Base-by-base conservation (phyloP, 2,329 filamentous ascomycete genomes). In the Apiospora hydei region DNA sequence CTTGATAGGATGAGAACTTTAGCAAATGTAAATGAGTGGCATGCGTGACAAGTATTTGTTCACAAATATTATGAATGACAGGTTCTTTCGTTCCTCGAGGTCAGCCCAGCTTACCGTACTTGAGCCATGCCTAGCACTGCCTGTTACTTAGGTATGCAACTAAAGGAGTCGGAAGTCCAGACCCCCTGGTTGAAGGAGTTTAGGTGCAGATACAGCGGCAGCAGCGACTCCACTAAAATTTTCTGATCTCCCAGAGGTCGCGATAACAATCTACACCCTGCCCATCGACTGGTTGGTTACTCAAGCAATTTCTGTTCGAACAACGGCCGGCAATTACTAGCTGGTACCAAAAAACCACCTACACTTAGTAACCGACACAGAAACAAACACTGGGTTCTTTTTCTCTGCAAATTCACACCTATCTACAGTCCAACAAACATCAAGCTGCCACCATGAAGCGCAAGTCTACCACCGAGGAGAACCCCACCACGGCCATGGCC, bases 391-490 rank as follows among this genome's bases (percentile, higher is more conserved):
- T 3, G 8, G 10, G 21, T 30, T 18, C 47, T 14, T 11, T 14
- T 18, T 30, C 7, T 18, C 30, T 41, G 18, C 1, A 57, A 11
- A n/a, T 2, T 26, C 24, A 18, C 10, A 21, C 38, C 14, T 4
- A 38, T 57, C 11, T 24, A n/a, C 67, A 21, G n/a, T 24, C 14
- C 30, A 24, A 16, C 4, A 43, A 46, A 26, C 53, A 76, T 57
- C 8, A 67, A 26, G 21, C 16, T 18, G 67, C 41, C 16, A 69
- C 26, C 47, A 71, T 67, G 71, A 77, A 80, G 73, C 79, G 79
- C 75, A 80, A 80, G 74, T 75, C 76, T 14, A 75, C 77, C 53
- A 64, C 57, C 57, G 76, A 77, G 6, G 77, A 79, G 57, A 71
- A 72, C 73, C 69, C 77, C 74, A 38, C 72, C 34, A 71, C 44